A percentile compares a stretch with the other conserved stretches of the same genome.
Conservation (phyloP, 1,284 basidiomycete genomes). For the Mycosarcoma mackinlayi region DNA sequence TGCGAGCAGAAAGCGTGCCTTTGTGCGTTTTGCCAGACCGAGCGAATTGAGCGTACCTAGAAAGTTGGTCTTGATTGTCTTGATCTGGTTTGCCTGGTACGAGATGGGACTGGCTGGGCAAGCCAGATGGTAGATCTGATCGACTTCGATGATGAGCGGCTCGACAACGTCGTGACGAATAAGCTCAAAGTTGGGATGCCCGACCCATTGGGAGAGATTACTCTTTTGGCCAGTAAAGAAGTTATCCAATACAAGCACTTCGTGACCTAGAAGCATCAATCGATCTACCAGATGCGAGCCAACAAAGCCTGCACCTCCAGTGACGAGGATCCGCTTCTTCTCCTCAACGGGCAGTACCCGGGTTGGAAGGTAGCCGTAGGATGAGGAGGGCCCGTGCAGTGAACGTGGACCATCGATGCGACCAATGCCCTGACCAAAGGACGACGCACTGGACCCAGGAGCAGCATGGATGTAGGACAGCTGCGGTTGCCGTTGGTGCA, state of each 20-base stretch:
- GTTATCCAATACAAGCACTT: constrained; percentile 96
- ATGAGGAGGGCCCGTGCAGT: constrained; percentile 4
- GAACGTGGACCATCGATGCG: constrained; percentile 1
- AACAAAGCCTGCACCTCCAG: constrained; percentile 94
- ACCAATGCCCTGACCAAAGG: constrained; percentile 16
- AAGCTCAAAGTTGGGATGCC: constrained; percentile 98
- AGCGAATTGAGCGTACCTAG: constrained; percentile 90
- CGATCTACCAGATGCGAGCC: constrained; percentile 93
- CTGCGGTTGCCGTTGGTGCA: constrained; percentile 9
- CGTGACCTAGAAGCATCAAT: constrained; percentile 95
- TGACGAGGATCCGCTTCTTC: constrained; percentile 90
- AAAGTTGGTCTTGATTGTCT: constrained; percentile 90
- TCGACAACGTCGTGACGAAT: constrained; percentile 87
- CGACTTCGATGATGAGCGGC: constrained; percentile 56
- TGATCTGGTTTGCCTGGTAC: constrained; percentile 62
- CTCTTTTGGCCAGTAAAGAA: constrained; percentile 98
- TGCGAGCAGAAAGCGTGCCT: constrained; percentile 93
- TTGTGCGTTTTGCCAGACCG: constrained; percentile 95
- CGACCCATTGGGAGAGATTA: constrained; percentile 78
- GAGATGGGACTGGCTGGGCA: constrained; percentile 59
- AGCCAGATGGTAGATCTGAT: constrained; percentile 62
- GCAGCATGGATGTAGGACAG: constrained; percentile 47
- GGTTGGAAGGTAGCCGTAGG: constrained; percentile 80
- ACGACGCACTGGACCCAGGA: constrained; percentile 19
- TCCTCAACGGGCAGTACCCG: constrained; percentile 80